Percentiles rank a stretch among this genome's conserved stretches.
phyloP scores from a whole-genome alignment of 257 asterid species.

The Solanum piurae region DNA sequence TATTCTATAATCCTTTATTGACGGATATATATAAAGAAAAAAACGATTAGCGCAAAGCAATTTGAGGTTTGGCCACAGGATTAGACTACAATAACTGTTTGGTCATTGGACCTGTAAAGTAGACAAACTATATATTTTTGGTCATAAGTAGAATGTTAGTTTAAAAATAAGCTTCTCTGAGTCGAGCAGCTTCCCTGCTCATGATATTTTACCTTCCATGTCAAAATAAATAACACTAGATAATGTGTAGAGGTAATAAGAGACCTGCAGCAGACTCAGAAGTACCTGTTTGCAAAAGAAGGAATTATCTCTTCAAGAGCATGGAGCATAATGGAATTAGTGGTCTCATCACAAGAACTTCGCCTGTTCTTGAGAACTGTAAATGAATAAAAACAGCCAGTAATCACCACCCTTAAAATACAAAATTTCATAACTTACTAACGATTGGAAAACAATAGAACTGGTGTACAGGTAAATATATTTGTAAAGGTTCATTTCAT shows the following conservation, averaged over 20 bases:
- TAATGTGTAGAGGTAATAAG: background rate
- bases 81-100: background rate
- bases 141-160: background rate
- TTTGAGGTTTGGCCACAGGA: background rate
- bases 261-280: background rate
- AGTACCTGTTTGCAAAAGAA: slow-evolving; percentile 14
- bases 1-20: background rate
- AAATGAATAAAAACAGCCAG: background rate
- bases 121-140: background rate
- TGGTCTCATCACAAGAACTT: background rate
- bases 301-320: slow-evolving; percentile 10
- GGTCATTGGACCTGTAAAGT: background rate
- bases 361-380: background rate
- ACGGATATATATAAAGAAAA: background rate
- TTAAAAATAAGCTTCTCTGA: background rate
- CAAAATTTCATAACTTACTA: background rate
- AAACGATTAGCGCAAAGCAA: background rate
- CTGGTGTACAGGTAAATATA: background rate
- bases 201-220: background rate
- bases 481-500: background rate
- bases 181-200: background rate
- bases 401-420: background rate
- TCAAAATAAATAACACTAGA: background rate
- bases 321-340: background rate
- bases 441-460: background rate